A percentile compares a stretch with the other conserved stretches of the same genome.
Conservation (phyloP, 257 asterid genomes). For the Parsonsia alboflavescens region DNA sequence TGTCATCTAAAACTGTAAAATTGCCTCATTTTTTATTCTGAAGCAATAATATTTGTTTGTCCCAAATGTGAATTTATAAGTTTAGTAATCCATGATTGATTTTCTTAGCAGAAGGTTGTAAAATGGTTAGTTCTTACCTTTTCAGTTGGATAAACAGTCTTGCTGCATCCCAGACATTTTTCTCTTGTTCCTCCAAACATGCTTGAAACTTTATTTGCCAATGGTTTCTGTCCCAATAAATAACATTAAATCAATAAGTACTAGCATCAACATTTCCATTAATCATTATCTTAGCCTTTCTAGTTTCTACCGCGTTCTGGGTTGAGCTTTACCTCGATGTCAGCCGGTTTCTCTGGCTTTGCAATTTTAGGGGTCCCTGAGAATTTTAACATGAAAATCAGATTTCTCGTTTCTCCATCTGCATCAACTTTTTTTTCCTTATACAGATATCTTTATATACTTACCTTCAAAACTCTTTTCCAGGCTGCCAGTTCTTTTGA, state of each 20-base stretch:
- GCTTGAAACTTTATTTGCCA: slow-evolving; percentile 65
- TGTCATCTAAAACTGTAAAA: background rate
- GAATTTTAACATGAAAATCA: slow-evolving; percentile 11
- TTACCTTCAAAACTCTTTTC: slow-evolving; percentile 96
- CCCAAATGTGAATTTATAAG: background rate
- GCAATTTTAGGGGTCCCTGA: slow-evolving; percentile 92
- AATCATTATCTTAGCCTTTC: background rate
- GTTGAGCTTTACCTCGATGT: slow-evolving; percentile 44
- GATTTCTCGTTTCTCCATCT: background rate
- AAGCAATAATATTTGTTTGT: background rate
- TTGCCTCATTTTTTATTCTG: background rate
- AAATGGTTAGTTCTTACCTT: slow-evolving; percentile 47
- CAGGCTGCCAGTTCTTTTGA: slow-evolving; percentile 92
- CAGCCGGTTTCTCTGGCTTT: slow-evolving; percentile 65
- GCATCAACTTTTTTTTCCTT: background rate
- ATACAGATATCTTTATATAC: background rate
- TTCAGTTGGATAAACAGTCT: slow-evolving; percentile 83
- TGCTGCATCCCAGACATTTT: slow-evolving; percentile 72
- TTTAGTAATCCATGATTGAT: background rate
- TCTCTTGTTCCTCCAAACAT: slow-evolving; percentile 84
- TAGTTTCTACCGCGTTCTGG: background rate
- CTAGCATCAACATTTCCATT: background rate
- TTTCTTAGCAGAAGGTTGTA: slow-evolving; percentile 1
- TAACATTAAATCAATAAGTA: background rate
- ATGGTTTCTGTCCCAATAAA: slow-evolving; percentile 48